Evolutionary conservation across 495 filamentous ascomycete genomes (phyloP).

Genomic region (Talaromyces trachyspermus): DNA sequence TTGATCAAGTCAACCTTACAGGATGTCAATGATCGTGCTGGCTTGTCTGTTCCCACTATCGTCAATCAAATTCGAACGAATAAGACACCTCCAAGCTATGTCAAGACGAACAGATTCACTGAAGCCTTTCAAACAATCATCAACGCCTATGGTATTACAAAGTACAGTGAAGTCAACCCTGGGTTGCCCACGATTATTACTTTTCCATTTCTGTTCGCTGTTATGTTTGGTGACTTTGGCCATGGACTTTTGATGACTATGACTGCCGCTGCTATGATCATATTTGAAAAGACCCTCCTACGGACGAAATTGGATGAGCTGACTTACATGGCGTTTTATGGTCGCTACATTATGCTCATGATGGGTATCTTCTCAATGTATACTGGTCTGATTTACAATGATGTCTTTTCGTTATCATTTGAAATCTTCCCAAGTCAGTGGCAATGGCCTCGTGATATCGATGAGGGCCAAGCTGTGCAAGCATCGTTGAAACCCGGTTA

Average conservation of each 20-base stretch:
- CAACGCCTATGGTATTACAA: slow-evolving; percentile 93
- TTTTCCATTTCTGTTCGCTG: slow-evolving; percentile 96
- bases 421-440: slow-evolving; percentile 84
- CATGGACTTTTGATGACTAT: slow-evolving; percentile 82
- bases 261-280: slow-evolving; percentile 82
- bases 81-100: slow-evolving; percentile 93
- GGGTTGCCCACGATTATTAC: slow-evolving; percentile 91
- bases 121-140: slow-evolving; percentile 98
- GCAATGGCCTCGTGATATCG: slow-evolving; percentile 68
- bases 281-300: slow-evolving; percentile 76
- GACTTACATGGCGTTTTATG: slow-evolving; percentile 97
- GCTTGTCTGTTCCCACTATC: slow-evolving; percentile 90
- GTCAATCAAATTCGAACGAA: slow-evolving; percentile 94
- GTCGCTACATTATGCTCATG: slow-evolving; percentile 95
- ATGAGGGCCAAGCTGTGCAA: slow-evolving; percentile 49
- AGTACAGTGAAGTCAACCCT: slow-evolving; percentile 96
- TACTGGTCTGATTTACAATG: slow-evolving; percentile 96
- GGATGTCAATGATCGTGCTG: slow-evolving; percentile 93
- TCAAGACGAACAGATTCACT: slow-evolving; percentile 97
- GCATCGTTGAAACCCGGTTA: slow-evolving; percentile 62
- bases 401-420: slow-evolving; percentile 88
- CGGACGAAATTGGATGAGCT: slow-evolving; percentile 90
- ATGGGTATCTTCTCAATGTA: slow-evolving; percentile 97
- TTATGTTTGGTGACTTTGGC: slow-evolving; percentile 98
- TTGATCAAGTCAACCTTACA: slow-evolving; percentile 91